Base-by-base conservation (phyloP, 805 yeast genomes). In the Teunomyces kruisii region DNA sequence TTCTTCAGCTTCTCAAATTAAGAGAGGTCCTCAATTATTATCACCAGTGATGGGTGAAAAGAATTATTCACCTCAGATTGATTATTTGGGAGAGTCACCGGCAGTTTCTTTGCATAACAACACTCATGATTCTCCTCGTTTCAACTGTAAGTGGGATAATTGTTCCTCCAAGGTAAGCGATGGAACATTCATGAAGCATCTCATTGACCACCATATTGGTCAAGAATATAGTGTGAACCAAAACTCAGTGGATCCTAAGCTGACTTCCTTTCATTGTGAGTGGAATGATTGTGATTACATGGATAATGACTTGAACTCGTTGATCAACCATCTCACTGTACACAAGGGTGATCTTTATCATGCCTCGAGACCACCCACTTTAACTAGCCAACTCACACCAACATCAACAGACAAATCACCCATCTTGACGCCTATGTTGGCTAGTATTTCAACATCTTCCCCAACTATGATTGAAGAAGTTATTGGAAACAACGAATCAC, bases 201-300 rank as follows among this genome's bases (percentile, higher is more conserved):
- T 72, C 4, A 48, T 65, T 14, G 80, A 78, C 46, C 68, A 71
- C 35, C 90, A 85, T 58, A 54, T 84, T 16, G 65, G 74, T 31
- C 73, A 72, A 40, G 77, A 72, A 32, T 83, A 79, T 57, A 40
- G 47, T 6, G n/a, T 37, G 2, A 42, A 42, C 10, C 42, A 39
- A 14, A 30, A 29, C 16, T 26, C 36, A 17, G 35, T 29, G 16
- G 26, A 35, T 27, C 50, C 55, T 12, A 39, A 44, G 19, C 37
- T 39, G 9, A 48, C 47, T 10, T 30, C 47, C 9, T 70, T 63
- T 41, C 68, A 74, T 40, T 90, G 97, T 67, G 88, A 83, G 56
- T 89, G 96, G 96, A 65, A 71, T 45, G 75, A 81, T 43, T 90
- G 97, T 72, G 67, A 76, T 35, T 87, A 74, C 57, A 68, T 70